A percentile compares a stretch with the other conserved stretches of the same genome.
These are phyloP conservation scores for Globisporangium megalacanthum DNA, from an alignment of 352 stramenopile species.

Conservation along the genomic window DNA sequence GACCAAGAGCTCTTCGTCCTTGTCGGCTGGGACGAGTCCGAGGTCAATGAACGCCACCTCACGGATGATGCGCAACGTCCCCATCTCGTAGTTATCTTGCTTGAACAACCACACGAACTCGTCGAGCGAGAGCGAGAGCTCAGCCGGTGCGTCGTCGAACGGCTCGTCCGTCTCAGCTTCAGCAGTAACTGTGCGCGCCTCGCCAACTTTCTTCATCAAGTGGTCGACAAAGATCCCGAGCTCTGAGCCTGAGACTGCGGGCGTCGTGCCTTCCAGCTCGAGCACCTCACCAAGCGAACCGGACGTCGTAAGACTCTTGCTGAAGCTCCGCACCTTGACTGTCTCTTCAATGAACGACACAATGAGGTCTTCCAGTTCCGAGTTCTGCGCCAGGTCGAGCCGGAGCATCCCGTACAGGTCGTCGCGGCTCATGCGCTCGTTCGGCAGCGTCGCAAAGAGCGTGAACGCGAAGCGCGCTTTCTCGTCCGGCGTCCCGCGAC, in stretches of 20 bases:
- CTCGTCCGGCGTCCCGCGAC: slow-evolving; percentile 59
- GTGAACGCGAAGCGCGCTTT: slow-evolving; percentile 80
- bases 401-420: slow-evolving; percentile 83
- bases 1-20: slow-evolving; percentile 75
- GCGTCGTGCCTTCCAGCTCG: slow-evolving; percentile 55
- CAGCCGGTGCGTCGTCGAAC: slow-evolving; percentile 18
- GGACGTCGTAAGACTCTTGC: slow-evolving; percentile 36
- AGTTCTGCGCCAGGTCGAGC: slow-evolving; percentile 74
- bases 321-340: slow-evolving; percentile 33
- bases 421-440: slow-evolving; percentile 63
- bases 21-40: slow-evolving; percentile 58
- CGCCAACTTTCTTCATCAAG: slow-evolving; percentile 56
- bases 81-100: slow-evolving; percentile 75
- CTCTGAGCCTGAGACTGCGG: slow-evolving; percentile 72
- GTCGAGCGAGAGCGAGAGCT: slow-evolving; percentile 47
- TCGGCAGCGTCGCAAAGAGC: slow-evolving; percentile 57
- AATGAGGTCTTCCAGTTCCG: slow-evolving; percentile 59
- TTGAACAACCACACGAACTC: slow-evolving; percentile 65
- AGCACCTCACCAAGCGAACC: slow-evolving; percentile 48
- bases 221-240: slow-evolving; percentile 76
- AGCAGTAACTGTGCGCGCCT: slow-evolving; percentile 19
- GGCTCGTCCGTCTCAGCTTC: slow-evolving; percentile 13
- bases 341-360: slow-evolving; percentile 59
- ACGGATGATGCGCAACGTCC: slow-evolving; percentile 73
- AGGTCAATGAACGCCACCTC: slow-evolving; percentile 83